phyloP scores from a whole-genome alignment of 2,329 filamentous ascomycete species.

The Phaeosphaeriaceae sp. region DNA sequence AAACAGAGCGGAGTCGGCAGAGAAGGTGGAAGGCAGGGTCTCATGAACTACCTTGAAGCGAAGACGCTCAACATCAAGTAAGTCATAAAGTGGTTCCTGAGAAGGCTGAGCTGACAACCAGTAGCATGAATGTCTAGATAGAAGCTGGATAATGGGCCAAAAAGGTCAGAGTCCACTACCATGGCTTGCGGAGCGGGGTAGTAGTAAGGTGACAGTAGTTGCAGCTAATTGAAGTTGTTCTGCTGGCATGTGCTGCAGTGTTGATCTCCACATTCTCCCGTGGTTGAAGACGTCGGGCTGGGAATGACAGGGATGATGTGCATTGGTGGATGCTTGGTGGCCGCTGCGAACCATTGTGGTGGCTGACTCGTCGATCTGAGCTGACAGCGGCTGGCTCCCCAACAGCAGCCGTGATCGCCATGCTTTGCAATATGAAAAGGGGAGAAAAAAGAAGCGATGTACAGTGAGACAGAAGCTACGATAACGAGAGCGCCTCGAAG shows the following conservation, averaged over 20 bases:
- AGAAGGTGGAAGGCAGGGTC: conserved; percentile 34
- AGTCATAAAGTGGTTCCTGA: conserved; percentile 7
- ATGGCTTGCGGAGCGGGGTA: background rate
- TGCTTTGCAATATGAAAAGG: background rate
- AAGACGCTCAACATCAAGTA: conserved; percentile 44
- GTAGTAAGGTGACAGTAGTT: background rate
- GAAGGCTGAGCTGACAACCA: background rate
- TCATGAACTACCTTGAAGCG: conserved; percentile 34
- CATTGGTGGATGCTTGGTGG: background rate
- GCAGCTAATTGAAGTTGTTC: background rate
- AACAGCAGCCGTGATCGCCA: background rate
- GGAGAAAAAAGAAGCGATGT: background rate
- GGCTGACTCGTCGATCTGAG: background rate
- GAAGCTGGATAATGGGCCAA: background rate
- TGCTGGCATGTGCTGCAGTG: conserved; percentile 2
- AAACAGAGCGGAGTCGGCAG: conserved; percentile 44
- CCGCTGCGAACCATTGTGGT: conserved; percentile 3
- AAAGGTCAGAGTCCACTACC: background rate
- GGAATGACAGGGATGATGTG: conserved; percentile 1
- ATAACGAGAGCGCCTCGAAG: background rate
- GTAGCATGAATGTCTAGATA: conserved; percentile 5
- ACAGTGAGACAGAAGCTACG: background rate
- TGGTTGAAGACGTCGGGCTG: background rate
- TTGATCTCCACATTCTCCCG: conserved; percentile 2
- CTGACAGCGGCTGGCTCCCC: background rate